phyloP scores from a whole-genome alignment of 371 early-diverging fungal genomes.

The Dichotomocladium elegans region DNA sequence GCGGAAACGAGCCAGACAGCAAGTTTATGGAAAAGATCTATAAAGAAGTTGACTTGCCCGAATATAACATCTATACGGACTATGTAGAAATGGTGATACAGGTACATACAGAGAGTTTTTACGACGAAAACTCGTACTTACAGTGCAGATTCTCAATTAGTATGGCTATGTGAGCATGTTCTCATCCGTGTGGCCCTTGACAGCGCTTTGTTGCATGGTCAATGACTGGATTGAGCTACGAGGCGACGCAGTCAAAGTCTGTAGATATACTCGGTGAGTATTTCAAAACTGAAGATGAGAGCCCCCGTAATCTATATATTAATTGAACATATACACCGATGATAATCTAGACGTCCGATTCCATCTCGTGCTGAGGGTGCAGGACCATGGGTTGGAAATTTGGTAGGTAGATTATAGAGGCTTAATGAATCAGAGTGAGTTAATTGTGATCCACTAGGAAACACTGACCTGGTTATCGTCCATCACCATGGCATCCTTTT shows the following conservation, averaged over 20 bases:
- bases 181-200: conserved; percentile 80
- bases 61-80: conserved; percentile 82
- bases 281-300: background rate
- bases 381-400: conserved; percentile 81
- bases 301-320: no score
- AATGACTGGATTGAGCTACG: conserved; percentile 90
- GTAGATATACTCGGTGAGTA: conserved; percentile 61
- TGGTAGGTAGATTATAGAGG: conserved; percentile 31
- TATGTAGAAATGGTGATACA: conserved; percentile 91
- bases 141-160: conserved; percentile 16
- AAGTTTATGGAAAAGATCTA: conserved; percentile 45
- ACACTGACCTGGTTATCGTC: conserved; percentile 69
- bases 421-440: background rate
- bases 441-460: conserved; percentile 15
- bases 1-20: conserved; percentile 15
- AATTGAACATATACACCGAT: background rate
- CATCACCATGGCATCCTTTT: conserved; percentile 70
- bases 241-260: conserved; percentile 85
- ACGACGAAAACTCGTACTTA: background rate
- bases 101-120: conserved; percentile 24
- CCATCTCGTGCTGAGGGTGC: conserved; percentile 78
- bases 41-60: conserved; percentile 57
- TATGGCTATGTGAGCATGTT: conserved; percentile 90
- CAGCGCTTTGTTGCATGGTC: conserved; percentile 72
- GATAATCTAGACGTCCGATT: conserved; percentile 61